Evolutionary conservation across 176 grass and related monocot species (phyloP).

Genomic region (Aegilops bicornis): DNA sequence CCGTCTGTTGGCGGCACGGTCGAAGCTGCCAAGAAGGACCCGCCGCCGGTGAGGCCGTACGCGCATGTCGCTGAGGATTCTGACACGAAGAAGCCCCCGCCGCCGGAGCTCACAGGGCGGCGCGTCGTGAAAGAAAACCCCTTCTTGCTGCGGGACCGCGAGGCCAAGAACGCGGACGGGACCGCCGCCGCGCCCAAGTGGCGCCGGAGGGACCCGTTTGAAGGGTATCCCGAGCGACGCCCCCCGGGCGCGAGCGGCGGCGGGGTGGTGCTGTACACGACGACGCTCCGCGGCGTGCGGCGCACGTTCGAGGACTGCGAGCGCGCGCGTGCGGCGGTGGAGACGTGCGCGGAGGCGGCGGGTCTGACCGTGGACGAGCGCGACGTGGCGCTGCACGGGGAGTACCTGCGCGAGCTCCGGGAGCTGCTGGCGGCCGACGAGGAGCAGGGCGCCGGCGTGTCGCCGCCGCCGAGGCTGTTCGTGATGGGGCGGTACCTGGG

Average conservation of each 20-base stretch:
- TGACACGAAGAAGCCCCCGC: conserved; percentile 30
- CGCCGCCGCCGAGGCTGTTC: conserved; percentile 66
- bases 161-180: conserved; percentile 32
- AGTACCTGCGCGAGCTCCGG: conserved; percentile 78
- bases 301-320: conserved; percentile 99
- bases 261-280: conserved; percentile 91
- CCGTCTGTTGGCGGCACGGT: not conserved
- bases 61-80: not conserved
- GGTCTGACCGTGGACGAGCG: conserved; percentile 58
- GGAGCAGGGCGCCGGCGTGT: conserved; percentile 9
- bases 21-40: not conserved
- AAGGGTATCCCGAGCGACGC: conserved; percentile 63
- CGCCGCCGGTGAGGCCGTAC: not conserved
- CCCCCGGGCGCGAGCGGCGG: conserved; percentile 56
- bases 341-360: conserved; percentile 54
- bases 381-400: conserved; percentile 78
- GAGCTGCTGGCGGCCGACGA: conserved; percentile 49
- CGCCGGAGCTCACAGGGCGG: conserved; percentile 51
- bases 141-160: conserved; percentile 76
- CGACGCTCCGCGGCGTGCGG: conserved; percentile 78
- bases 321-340: conserved; percentile 52
- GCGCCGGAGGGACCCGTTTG: conserved; percentile 72
- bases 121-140: conserved; percentile 76
- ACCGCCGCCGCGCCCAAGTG: conserved; percentile 16
- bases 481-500: conserved; percentile 79